Percentiles rank a stretch among this genome's conserved stretches.
phyloP scores from a whole-genome alignment of 345 rosid genomes.

The Nasturtium officinale region DNA sequence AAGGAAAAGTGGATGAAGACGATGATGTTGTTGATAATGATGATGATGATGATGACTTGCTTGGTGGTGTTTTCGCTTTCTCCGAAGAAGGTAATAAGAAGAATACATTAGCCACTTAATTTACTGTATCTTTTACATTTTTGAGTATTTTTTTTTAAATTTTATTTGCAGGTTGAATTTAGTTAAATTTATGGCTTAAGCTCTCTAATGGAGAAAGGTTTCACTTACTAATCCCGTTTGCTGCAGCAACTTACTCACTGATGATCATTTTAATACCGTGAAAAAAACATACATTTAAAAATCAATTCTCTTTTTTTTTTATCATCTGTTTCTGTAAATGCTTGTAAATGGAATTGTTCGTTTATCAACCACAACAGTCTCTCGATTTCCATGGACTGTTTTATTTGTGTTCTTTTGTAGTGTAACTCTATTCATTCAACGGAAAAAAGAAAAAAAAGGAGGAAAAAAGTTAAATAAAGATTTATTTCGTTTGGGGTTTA shows the following conservation, averaged over 20 bases:
- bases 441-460: conserved; percentile 8
- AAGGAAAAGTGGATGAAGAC: conserved; percentile 70
- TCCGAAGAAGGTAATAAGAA: conserved; percentile 84
- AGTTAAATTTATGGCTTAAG: conserved; percentile 25
- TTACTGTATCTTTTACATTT: background rate
- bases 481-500: conserved; percentile 19
- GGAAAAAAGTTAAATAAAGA: conserved; percentile 15
- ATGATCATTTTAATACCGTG: conserved; percentile 33
- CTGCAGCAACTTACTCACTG: conserved; percentile 54
- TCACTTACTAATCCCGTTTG: conserved; percentile 51
- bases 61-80: conserved; percentile 92
- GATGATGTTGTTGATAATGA: conserved; percentile 61
- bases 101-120: background rate
- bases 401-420: conserved; percentile 41
- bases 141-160: background rate
- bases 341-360: conserved; percentile 64
- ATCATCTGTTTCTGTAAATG: conserved; percentile 61
- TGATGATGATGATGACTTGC: conserved; percentile 73
- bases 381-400: conserved; percentile 58
- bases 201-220: conserved; percentile 27
- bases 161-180: conserved; percentile 31
- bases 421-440: conserved; percentile 76
- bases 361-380: conserved; percentile 42
- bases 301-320: conserved; percentile 38
- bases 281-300: conserved; percentile 6